Evolutionary conservation across 164 flowering plant species (phyloP).

Genomic region (Litsea cubeba): DNA sequence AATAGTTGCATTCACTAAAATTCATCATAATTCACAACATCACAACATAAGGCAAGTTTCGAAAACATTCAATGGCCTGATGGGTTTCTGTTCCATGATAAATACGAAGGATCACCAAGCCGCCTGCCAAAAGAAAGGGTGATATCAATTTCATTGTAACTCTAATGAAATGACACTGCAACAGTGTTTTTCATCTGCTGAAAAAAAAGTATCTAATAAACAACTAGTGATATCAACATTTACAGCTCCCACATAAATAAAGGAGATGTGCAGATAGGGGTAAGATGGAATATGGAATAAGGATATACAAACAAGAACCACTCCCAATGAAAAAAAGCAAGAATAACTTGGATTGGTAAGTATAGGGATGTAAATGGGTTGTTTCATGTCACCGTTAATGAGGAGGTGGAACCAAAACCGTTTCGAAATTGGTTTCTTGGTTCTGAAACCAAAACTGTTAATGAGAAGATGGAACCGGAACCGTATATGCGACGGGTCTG

Average conservation of each 20-base stretch:
- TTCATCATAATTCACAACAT: background rate
- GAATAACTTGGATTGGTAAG: background rate
- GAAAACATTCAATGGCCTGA: conserved; percentile 17
- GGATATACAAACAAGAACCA: background rate
- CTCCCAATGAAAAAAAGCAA: background rate
- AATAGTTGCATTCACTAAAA: conserved; percentile 2
- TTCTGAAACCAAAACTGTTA: no score
- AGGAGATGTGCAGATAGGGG: background rate
- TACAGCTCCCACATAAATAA: background rate
- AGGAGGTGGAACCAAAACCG: no score
- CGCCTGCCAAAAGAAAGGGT: conserved; percentile 46
- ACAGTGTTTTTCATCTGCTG: no score
- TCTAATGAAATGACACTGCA: background rate
- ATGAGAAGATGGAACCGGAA: no score
- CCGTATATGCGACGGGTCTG: no score
- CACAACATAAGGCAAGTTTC: background rate
- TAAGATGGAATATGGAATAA: background rate
- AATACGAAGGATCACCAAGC: conserved; percentile 69
- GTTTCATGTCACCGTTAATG: no score
- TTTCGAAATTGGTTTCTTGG: no score
- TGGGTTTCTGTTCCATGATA: conserved; percentile 76
- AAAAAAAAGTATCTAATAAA: no score
- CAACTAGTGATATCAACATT: background rate
- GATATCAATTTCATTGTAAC: background rate
- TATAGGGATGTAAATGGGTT: no score